Evolutionary conservation across 106 monocot species (phyloP), one percentile per base, ranked within the genome.

Genomic region (Cymbidium sinense): DNA sequence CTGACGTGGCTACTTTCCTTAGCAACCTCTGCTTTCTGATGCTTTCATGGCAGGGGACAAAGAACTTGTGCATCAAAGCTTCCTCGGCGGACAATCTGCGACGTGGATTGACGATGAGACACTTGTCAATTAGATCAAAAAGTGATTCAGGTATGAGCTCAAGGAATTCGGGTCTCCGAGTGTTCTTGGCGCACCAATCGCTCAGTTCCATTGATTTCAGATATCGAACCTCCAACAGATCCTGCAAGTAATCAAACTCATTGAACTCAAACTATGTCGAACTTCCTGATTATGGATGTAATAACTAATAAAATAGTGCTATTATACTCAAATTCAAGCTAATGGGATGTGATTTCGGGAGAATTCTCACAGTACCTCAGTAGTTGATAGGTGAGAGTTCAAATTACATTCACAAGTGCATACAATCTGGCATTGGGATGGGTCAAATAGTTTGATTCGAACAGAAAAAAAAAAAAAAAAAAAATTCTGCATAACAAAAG

Each of bases 81-180:
- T 94, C 98, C 77, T 95, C 98, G 34, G 92, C 83, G 2, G 84
- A 87, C 52, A 94, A 79, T 78, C 92, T 79, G 6, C 75, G 28
- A 76, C 98, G 87, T 7, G 90, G 94, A 34, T 99, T 99, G 21
- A 95, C 94, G 10, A 84, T 82, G 79, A 99, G 82, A 62, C 98
- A 99, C 61, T 82, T 92, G 70, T 95, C 86, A 5, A 99, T 52
- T 17, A 99, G 89, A 85, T 99, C 86, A 76, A 90, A 90, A 2
- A 99, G 84, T 6, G 90, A 84, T 5, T 79, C 75, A 1, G 98
- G 92, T 51, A 90, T 70, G 27, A 12, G 62, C 29, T 90, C 78
- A 19, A 95, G 30, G 36, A 99, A 90, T 27, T 90, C 92, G 3
- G 86, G 84, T 61, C 87, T 81, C 77, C 79, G 89, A 0, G 92